Percentiles rank a stretch among this genome's conserved stretches.
Conservation (phyloP, 805 yeast species). For the Diddensiella caesifluorescens region DNA sequence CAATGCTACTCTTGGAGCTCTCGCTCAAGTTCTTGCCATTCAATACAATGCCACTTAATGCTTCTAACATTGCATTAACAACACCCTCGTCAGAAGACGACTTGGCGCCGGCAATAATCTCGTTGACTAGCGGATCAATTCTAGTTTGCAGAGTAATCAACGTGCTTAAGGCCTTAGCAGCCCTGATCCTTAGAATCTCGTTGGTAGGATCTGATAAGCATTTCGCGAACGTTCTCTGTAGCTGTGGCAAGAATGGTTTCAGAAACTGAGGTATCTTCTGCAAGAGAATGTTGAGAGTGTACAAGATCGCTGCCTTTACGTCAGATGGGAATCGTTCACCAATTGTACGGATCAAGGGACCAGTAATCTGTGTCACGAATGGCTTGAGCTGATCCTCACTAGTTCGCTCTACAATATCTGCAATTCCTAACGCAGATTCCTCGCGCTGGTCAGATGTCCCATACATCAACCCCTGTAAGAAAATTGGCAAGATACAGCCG, state of each 20-base stretch:
- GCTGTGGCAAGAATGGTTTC: slow-evolving; percentile 94
- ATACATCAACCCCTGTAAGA: slow-evolving; percentile 92
- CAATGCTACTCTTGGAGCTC: slow-evolving; percentile 59
- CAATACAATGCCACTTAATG: slow-evolving; percentile 72
- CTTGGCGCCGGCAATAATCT: slow-evolving; percentile 68
- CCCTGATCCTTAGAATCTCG: slow-evolving; percentile 69
- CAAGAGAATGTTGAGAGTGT: slow-evolving; percentile 74
- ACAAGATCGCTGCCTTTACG: slow-evolving; percentile 88
- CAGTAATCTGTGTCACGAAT: slow-evolving; percentile 88
- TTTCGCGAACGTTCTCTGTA: slow-evolving; percentile 94
- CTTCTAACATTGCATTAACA: slow-evolving; percentile 79
- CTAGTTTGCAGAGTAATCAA: slow-evolving; percentile 86
- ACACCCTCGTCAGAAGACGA: slow-evolving; percentile 63
- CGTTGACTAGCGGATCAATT: slow-evolving; percentile 86
- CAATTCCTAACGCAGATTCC: slow-evolving; percentile 80
- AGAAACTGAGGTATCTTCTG: slow-evolving; percentile 82
- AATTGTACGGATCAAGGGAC: slow-evolving; percentile 95
- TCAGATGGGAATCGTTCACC: slow-evolving; percentile 93
- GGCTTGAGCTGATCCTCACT: slow-evolving; percentile 69
- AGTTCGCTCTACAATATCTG: slow-evolving; percentile 78
- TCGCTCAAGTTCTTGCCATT: slow-evolving; percentile 75
- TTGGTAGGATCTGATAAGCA: slow-evolving; percentile 74
- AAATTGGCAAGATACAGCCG: slow-evolving; percentile 80
- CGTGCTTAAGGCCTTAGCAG: slow-evolving; percentile 86
- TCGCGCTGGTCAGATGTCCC: slow-evolving; percentile 84